Evolutionary conservation across 257 asterid genomes (phyloP).

Genomic region (Ophiorrhiza pumila): DNA sequence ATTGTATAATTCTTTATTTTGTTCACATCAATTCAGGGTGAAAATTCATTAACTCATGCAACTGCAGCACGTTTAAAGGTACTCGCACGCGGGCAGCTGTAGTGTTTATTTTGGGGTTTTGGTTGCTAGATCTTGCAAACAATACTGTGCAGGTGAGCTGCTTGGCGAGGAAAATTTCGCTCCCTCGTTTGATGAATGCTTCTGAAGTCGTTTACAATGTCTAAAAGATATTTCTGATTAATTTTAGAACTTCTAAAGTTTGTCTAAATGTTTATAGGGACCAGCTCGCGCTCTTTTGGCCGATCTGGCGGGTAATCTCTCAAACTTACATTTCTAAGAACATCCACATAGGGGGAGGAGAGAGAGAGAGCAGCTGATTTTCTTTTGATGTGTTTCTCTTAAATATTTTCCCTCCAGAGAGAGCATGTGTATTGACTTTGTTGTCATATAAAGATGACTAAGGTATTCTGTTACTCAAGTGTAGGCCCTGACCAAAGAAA

Average conservation of each 20-base stretch:
- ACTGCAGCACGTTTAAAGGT: conserved; percentile 92
- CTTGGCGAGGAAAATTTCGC: conserved; percentile 7
- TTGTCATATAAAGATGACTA: conserved; percentile 1
- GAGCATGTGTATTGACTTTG: not conserved
- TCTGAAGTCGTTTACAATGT: not conserved
- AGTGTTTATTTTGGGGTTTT: conserved; percentile 84
- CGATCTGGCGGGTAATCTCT: conserved; percentile 81
- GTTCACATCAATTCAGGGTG: conserved; percentile 5
- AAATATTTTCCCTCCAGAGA: not conserved
- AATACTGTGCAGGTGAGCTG: conserved; percentile 93
- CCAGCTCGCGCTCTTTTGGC: conserved; percentile 99
- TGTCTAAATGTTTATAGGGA: conserved; percentile 50
- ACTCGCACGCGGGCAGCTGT: conserved; percentile 96
- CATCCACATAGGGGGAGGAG: not conserved
- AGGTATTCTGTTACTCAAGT: conserved; percentile 10
- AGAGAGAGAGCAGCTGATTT: not conserved
- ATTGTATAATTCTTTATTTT: conserved; percentile 23
- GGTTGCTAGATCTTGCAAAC: conserved; percentile 99
- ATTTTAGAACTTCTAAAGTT: conserved; percentile 13
- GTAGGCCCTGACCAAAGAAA: conserved; percentile 96
- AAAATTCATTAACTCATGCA: conserved; percentile 25
- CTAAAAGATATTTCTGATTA: not conserved
- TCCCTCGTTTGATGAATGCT: not conserved
- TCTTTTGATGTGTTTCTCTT: conserved; percentile 5
- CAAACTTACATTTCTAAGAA: not conserved